Evolutionary conservation across 176 grass and related monocot species (phyloP).

Genomic region (Bothriochloa decipiens): DNA sequence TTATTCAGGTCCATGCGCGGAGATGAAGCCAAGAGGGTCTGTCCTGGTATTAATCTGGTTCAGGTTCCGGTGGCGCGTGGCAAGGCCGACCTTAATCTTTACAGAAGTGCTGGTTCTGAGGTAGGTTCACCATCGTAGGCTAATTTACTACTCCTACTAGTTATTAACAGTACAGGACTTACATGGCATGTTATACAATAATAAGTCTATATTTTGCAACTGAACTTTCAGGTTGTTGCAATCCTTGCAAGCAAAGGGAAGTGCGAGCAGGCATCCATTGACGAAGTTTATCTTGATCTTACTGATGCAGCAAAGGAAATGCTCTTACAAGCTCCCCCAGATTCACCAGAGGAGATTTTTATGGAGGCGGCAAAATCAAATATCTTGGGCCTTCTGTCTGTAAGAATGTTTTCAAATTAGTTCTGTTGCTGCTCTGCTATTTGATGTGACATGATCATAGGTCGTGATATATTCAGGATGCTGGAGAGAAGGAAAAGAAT

Average conservation of each 20-base stretch:
- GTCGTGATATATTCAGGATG: constrained; percentile 52
- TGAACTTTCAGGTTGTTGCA: constrained; percentile 66
- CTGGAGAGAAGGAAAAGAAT: constrained; percentile 54
- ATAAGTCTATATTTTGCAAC: neutral
- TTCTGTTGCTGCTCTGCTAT: constrained; percentile 1
- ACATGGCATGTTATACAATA: neutral
- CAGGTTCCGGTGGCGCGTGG: constrained; percentile 88
- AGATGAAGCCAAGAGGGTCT: constrained; percentile 81
- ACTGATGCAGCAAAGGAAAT: constrained; percentile 83
- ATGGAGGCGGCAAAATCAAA: constrained; percentile 79
- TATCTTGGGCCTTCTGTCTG: constrained; percentile 65
- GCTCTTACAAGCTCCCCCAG: constrained; percentile 67
- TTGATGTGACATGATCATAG: constrained; percentile 18
- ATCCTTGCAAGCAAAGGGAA: constrained; percentile 81
- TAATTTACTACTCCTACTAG: neutral
- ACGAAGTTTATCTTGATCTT: constrained; percentile 98
- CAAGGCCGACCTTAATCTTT: constrained; percentile 93
- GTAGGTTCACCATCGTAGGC: constrained; percentile 45
- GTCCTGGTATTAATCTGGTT: constrained; percentile 75
- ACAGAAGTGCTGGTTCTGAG: constrained; percentile 80
- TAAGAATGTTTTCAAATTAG: constrained; percentile 46
- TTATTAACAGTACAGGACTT: neutral
- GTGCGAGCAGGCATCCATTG: constrained; percentile 92
- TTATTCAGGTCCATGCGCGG: constrained; percentile 87
- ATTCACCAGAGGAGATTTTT: constrained; percentile 48